Evolutionary conservation across 805 yeast genomes (phyloP), one percentile per base, ranked within the genome.

Genomic region (Wickerhamiella sergipiensis): DNA sequence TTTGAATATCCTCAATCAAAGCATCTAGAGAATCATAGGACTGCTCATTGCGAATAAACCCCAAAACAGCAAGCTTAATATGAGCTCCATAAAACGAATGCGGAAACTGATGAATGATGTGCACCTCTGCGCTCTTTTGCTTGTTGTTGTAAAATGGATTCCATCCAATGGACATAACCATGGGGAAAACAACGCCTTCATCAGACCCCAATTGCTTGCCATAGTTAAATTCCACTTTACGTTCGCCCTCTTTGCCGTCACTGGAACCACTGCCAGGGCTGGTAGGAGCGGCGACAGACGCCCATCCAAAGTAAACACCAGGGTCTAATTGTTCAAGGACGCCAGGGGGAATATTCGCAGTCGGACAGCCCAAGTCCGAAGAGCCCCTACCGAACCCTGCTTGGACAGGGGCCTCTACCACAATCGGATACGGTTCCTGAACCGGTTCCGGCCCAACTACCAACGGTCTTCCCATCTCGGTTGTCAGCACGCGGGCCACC

Each of bases 351-450:
- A 90, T 77, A 61, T 90, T 90, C 6, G 97, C 97, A 0, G 99
- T 92, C 2, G 98, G 98, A 44, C 88, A 83, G 0, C 97, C 97
- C 43, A 92, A 72, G 58, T 87, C 96, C 0, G 92, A 66, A 0
- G 97, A 86, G 0, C 99, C 99, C 50, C 99, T 75, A 6, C 98
- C 99, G 67, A 86, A 92, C 0, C 99, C 98, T 29, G 89, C 71
- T 38, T 80, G 72, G 6, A 85, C 79, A 12, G 55, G 51, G n/a
- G 70, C 60, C 15, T 57, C 51, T 6, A 67, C 59, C 9, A 44
- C 65, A 44, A 53, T 56, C 5, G 74, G 74, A 50, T 56, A 70
- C 24, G 74, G 74, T 17, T 55, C 39, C 42, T 54, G 59, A 1
- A 63, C 66, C 10, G 50, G 15, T 2, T 64, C 69, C 10, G 63